Evolutionary conservation across 139 green algal genomes (phyloP), one percentile per base, ranked within the genome.

Genomic region (Axilococcus clingmanii): DNA sequence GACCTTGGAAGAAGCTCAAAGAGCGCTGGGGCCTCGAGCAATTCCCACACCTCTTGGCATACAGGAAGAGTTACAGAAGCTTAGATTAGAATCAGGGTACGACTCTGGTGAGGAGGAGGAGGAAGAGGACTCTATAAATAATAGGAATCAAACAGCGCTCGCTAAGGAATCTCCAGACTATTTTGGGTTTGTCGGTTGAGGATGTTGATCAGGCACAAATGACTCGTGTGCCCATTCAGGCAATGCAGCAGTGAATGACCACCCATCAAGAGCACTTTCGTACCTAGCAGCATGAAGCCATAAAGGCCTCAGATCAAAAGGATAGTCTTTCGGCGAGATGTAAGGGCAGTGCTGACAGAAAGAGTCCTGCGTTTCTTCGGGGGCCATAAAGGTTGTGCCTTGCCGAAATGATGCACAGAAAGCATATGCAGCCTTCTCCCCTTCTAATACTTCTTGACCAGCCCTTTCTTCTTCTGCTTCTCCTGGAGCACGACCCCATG

Each of bases 251-350:
- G 55, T 38, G 35, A 85, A 90, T 1, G 48, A 59, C 69, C 74
- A 87, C 11, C 40, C 46, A 22, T 55, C 46, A 0, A 40, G 4
- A 48, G 43, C 48, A 34, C 40, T 54, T 6, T 40, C 34, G 49
- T 87, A 94, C n/a, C 23, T 37, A 2, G 52, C 29, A 7, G 81
- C 79, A 42, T 91, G 82, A 48, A 93, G 66, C 80, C 74, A 93
- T 4, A 86, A 48, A 17, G 64, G 55, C 9, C 51, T 45, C 17
- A 80, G 42, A 33, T 78, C 68, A 17, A 63, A 17, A 4, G 69
- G 63, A 24, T 70, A 80, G 31, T 63, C 60, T 28, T 35, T 45
- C 0, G 59, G 58, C 3, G 49, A 42, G 17, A 66, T 50, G 25
- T 45, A 57, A 4, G 73, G 72, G 59, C 68, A 81, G 52, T 79